phyloP scores from a whole-genome alignment of 345 rosid genomes.

The Populus alba region DNA sequence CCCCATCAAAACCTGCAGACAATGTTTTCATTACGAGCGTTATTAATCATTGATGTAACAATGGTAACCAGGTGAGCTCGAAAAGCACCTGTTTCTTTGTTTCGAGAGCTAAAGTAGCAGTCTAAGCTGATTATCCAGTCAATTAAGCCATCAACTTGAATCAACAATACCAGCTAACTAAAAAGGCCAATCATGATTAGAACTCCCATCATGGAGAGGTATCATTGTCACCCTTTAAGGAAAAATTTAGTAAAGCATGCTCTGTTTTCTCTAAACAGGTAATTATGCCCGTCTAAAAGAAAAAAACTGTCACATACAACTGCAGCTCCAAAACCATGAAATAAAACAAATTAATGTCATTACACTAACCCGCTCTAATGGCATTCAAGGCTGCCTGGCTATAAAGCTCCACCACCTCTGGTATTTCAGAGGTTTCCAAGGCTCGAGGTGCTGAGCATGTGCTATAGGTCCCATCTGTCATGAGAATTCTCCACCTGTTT shows the following conservation, averaged over 20 bases:
- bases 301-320: not conserved
- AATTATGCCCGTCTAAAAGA: not conserved
- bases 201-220: not conserved
- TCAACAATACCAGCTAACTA: not conserved
- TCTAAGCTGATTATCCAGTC: not conserved
- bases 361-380: slow-evolving; percentile 60
- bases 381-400: slow-evolving; percentile 63
- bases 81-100: not conserved
- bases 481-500: slow-evolving; percentile 56
- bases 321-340: not conserved
- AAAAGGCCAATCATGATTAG: not conserved
- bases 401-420: slow-evolving; percentile 50
- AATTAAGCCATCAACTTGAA: not conserved
- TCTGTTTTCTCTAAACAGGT: not conserved
- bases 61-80: not conserved
- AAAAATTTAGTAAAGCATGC: not conserved
- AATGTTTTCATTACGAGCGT: not conserved
- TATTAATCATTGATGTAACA: not conserved
- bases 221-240: not conserved
- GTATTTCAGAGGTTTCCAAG: slow-evolving; percentile 49
- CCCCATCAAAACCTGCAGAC: slow-evolving; percentile 68
- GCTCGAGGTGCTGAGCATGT: slow-evolving; percentile 47
- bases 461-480: slow-evolving; percentile 58
- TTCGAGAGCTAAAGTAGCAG: not conserved
- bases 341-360: not conserved